Conservation (phyloP, 2,329 filamentous ascomycete genomes). For the Talaromyces islandicus region DNA sequence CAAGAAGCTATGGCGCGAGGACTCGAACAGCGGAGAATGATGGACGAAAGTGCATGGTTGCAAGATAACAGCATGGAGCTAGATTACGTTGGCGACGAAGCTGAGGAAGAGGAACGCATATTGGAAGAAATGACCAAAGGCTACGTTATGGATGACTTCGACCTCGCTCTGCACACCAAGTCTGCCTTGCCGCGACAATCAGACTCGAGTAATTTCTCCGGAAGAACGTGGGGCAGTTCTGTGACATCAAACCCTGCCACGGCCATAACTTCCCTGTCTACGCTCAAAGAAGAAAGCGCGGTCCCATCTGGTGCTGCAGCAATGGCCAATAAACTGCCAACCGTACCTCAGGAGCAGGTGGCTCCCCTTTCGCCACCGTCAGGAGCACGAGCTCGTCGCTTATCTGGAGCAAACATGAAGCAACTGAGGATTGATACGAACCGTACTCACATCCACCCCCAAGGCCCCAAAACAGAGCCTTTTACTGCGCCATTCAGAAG, state of each 20-base stretch:
- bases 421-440: conserved; percentile 85
- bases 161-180: conserved; percentile 64
- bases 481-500: conserved; percentile 18
- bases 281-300: conserved; percentile 60
- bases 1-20: conserved; percentile 56
- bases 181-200: conserved; percentile 69
- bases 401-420: conserved; percentile 74
- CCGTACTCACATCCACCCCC: conserved; percentile 21
- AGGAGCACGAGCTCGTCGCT: conserved; percentile 66
- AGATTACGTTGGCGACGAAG: conserved; percentile 56
- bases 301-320: conserved; percentile 30
- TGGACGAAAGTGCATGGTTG: conserved; percentile 21
- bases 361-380: conserved; percentile 18
- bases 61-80: conserved; percentile 22
- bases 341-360: conserved; percentile 30
- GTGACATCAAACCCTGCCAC: conserved; percentile 66
- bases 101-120: conserved; percentile 67
- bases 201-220: conserved; percentile 73
- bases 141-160: conserved; percentile 76
- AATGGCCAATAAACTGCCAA: conserved; percentile 26
- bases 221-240: conserved; percentile 74
- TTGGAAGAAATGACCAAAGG: conserved; percentile 84
- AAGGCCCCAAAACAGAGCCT: conserved; percentile 21
- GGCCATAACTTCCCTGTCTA: conserved; percentile 62
- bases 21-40: conserved; percentile 47